Evolutionary conservation across 345 rosid genomes (phyloP).

Genomic region (Trapa incisa): DNA sequence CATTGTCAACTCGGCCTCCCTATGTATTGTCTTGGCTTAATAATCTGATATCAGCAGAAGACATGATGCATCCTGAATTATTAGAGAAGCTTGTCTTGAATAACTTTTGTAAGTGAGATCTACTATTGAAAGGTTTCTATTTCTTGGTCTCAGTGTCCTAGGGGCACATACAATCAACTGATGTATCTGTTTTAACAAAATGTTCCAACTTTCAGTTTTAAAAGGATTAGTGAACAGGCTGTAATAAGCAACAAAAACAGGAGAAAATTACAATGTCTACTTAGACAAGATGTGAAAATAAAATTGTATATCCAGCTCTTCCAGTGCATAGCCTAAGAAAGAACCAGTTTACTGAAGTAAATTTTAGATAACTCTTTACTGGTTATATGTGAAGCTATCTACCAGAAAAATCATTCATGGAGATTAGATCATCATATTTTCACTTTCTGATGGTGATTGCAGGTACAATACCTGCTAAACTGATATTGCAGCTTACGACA

Average conservation of each 20-base stretch:
- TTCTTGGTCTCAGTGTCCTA: neutral
- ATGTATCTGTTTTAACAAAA: too few species aligned
- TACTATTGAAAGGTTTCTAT: neutral
- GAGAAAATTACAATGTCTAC: neutral
- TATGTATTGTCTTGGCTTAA: conserved; percentile 81
- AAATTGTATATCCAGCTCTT: neutral
- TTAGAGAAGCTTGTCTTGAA: conserved; percentile 81
- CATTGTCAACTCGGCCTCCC: conserved; percentile 75
- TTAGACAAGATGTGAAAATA: neutral
- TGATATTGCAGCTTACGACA: conserved; percentile 79
- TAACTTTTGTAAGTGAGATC: conserved; percentile 67
- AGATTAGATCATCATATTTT: neutral
- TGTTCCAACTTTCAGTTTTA: neutral
- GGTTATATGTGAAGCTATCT: neutral
- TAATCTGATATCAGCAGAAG: conserved; percentile 68
- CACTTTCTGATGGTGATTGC: conserved; percentile 6
- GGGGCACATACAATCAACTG: neutral
- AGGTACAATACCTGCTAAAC: conserved; percentile 93
- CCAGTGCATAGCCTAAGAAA: neutral
- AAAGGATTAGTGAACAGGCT: neutral
- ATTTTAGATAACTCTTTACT: neutral
- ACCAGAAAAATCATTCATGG: neutral
- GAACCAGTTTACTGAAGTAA: neutral
- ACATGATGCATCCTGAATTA: conserved; percentile 96
- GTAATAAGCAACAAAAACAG: neutral